phyloP scores from a whole-genome alignment of 1,139 yeast species.

The Yamadazyma buinensis region DNA sequence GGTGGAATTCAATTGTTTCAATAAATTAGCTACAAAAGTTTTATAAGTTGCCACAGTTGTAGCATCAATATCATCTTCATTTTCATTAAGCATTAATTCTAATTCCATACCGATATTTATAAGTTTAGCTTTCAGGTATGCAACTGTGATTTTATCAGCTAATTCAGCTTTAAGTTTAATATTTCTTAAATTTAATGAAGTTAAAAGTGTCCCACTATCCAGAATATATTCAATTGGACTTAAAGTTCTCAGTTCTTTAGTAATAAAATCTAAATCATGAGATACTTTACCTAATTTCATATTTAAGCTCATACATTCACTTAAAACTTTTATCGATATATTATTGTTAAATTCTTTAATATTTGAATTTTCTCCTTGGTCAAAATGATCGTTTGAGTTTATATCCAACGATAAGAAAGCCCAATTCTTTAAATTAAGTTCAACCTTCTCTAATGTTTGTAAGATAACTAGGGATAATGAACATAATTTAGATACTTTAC shows the following conservation, averaged over 20 bases:
- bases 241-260: slow-evolving; percentile 38
- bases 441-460: slow-evolving; percentile 49
- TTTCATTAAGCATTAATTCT: slow-evolving; percentile 35
- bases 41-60: slow-evolving; percentile 49
- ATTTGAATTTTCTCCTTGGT: slow-evolving; percentile 21
- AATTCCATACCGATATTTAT: slow-evolving; percentile 54
- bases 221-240: slow-evolving; percentile 47
- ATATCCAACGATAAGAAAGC: slow-evolving; percentile 54
- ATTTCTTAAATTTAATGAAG: slow-evolving; percentile 46
- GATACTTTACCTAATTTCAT: slow-evolving; percentile 37
- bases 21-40: slow-evolving; percentile 46
- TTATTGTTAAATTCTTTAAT: slow-evolving; percentile 43
- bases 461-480: slow-evolving; percentile 45
- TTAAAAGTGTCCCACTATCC: slow-evolving; percentile 56
- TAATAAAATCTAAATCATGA: slow-evolving; percentile 44
- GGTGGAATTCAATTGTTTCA: slow-evolving; percentile 50
- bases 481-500: slow-evolving; percentile 49
- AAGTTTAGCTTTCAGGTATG: slow-evolving; percentile 54
- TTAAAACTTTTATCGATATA: slow-evolving; percentile 46
- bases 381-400: slow-evolving; percentile 41
- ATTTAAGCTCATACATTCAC: slow-evolving; percentile 47
- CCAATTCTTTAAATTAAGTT: slow-evolving; percentile 49
- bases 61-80: slow-evolving; percentile 18
- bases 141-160: slow-evolving; percentile 48
- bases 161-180: slow-evolving; percentile 47